Evolutionary conservation across 2,329 filamentous ascomycete species (phyloP), one percentile per base, ranked within the genome.

Genomic region (Aspergillus sp.): DNA sequence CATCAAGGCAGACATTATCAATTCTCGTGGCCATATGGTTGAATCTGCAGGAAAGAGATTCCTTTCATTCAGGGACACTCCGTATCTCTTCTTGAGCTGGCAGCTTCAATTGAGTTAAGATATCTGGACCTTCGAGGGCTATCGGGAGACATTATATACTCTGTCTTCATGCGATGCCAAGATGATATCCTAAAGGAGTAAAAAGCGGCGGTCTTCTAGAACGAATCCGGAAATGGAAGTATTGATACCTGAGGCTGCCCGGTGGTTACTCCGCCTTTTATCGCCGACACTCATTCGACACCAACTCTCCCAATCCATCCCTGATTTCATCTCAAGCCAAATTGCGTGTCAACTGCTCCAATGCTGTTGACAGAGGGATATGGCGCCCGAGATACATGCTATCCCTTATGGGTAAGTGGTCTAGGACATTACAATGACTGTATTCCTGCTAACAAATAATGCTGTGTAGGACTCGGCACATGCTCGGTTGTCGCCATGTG

Each of bases 401-500:
- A 54, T 49, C 51, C 48, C 20, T 45, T 61, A 26, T 63, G 61
- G 61, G 60, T 59, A 54, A 40, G 48, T 4, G 3, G 7, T 32
- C 35, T 16, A 26, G 2, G 16, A 4, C n/a, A 4, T 9, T n/a
- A 26, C n/a, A n/a, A 42, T 17, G 8, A 26, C 40, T 43, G 11
- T 20, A 42, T 14, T 13, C 26, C 44, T 38, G 14, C 45, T 20
- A 38, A 56, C 60, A 46, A 10, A 62, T 58, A 35, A 47, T 10
- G 24, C 24, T 26, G 52, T 49, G 36, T 51, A 74, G 72, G 69
- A 74, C 58, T 67, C 70, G 35, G 57, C 62, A 32, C 67, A 67
- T 57, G 72, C 71, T 22, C 65, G 62, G 52, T 49, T 72, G 17
- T 68, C 67, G 19, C 58, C 56, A 43, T 73, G 71, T 59, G 67